phyloP scores from a whole-genome alignment of 179 eudicot species.

The Gypsophila paniculata region DNA sequence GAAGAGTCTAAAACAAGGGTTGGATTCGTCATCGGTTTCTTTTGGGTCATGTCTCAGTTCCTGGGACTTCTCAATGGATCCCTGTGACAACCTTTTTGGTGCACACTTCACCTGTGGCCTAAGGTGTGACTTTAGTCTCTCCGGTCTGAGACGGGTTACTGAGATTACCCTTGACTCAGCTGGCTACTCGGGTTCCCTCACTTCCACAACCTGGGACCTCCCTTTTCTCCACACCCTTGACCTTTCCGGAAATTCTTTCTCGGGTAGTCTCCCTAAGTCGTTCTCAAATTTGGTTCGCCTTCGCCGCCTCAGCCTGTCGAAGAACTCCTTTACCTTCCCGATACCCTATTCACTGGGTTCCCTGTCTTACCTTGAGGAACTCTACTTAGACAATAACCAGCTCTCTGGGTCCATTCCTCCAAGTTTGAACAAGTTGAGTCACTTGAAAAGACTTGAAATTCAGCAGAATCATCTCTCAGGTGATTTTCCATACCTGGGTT shows the following conservation, averaged over 20 bases:
- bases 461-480: conserved; percentile 52
- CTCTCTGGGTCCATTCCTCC: conserved; percentile 46
- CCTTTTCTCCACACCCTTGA: conserved; percentile 57
- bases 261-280: conserved; percentile 53
- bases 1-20: conserved; percentile 34
- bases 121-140: conserved; percentile 44
- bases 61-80: conserved; percentile 72
- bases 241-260: conserved; percentile 44
- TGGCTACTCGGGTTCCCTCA: conserved; percentile 57
- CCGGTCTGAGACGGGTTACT: conserved; percentile 46
- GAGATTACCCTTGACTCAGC: conserved; percentile 66
- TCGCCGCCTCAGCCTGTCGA: conserved; percentile 43
- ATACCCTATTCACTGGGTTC: conserved; percentile 54
- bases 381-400: conserved; percentile 51
- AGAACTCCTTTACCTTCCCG: conserved; percentile 42
- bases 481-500: conserved; percentile 48
- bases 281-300: conserved; percentile 43
- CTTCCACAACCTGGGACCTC: conserved; percentile 31
- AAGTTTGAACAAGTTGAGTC: conserved; percentile 45
- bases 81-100: conserved; percentile 46
- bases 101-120: conserved; percentile 65
- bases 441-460: conserved; percentile 46
- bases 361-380: conserved; percentile 47
- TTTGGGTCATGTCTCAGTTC: conserved; percentile 58
- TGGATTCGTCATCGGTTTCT: conserved; percentile 40